Conservation (phyloP, 1,284 basidiomycete species). For the Sphagnurus paluster region DNA sequence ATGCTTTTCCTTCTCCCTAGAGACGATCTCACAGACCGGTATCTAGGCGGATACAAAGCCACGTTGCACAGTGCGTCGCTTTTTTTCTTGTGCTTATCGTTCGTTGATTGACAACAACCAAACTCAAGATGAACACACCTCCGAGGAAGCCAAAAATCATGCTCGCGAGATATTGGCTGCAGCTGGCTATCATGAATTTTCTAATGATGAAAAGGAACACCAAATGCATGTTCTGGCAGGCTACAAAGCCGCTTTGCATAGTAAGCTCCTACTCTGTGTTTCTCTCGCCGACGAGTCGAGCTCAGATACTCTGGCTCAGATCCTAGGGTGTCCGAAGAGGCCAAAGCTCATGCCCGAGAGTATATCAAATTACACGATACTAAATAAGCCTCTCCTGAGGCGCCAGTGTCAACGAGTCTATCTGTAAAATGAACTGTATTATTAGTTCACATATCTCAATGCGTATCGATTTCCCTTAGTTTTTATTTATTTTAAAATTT, state of each 20-base stretch:
- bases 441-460: no score
- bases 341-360: constrained; percentile 40
- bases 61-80: constrained; percentile 15
- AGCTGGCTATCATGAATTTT: constrained; percentile 9
- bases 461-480: no score
- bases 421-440: no score
- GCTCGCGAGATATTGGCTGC: constrained; percentile 43
- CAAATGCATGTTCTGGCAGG: constrained; percentile 25
- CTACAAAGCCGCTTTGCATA: constrained; percentile 34
- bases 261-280: constrained; percentile 16
- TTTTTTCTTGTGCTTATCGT: neutral
- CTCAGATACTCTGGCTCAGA: constrained; percentile 24
- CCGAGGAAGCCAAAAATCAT: constrained; percentile 50
- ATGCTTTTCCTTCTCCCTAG: neutral
- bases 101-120: neutral
- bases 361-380: constrained; percentile 32
- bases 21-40: neutral
- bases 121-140: constrained; percentile 24
- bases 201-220: constrained; percentile 19
- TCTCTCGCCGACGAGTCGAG: neutral
- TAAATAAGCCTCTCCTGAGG: constrained; percentile 3
- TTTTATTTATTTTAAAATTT: no score
- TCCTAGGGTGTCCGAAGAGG: constrained; percentile 41
- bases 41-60: constrained; percentile 19
- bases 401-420: neutral